A percentile compares a stretch with the other conserved stretches of the same genome.
phyloP scores from a whole-genome alignment of 2,329 filamentous ascomycete genomes.

The Epichloe uncinata region DNA sequence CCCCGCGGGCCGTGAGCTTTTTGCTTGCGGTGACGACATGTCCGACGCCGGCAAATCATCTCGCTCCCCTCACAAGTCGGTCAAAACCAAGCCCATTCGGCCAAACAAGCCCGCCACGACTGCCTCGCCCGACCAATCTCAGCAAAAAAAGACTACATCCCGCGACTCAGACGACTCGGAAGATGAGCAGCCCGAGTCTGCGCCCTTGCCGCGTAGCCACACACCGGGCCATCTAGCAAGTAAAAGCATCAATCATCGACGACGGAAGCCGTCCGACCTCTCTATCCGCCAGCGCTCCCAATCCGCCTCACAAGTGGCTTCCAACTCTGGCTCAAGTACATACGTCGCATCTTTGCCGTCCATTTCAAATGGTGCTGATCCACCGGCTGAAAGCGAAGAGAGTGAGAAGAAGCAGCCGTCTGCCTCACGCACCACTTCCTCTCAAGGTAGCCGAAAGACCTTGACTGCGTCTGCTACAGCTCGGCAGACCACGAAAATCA shows the following conservation, averaged over 20 bases:
- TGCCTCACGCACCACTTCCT: neutral
- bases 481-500: constrained; percentile 7
- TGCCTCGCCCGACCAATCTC: constrained; percentile 10
- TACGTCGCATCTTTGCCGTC: constrained; percentile 11
- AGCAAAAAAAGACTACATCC: constrained; percentile 4
- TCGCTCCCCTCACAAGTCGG: constrained; percentile 12
- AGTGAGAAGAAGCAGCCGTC: constrained; percentile 16
- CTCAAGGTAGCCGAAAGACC: constrained; percentile 18
- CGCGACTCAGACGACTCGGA: constrained; percentile 20
- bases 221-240: constrained; percentile 48
- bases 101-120: constrained; percentile 4
- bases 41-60: constrained; percentile 26
- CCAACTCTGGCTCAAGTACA: constrained; percentile 16
- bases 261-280: constrained; percentile 37
- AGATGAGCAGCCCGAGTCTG: constrained; percentile 22
- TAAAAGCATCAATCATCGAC: constrained; percentile 38
- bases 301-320: constrained; percentile 27
- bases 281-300: constrained; percentile 41
- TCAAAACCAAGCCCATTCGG: constrained; percentile 19
- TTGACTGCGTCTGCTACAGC: constrained; percentile 8
- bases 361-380: constrained; percentile 13
- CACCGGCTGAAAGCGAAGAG: constrained; percentile 15
- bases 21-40: constrained; percentile 22
- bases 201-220: constrained; percentile 39
- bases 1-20: constrained; percentile 17